Base-by-base conservation (phyloP, 2,329 filamentous ascomycete species). In the Fusarium pseudonygamai region DNA sequence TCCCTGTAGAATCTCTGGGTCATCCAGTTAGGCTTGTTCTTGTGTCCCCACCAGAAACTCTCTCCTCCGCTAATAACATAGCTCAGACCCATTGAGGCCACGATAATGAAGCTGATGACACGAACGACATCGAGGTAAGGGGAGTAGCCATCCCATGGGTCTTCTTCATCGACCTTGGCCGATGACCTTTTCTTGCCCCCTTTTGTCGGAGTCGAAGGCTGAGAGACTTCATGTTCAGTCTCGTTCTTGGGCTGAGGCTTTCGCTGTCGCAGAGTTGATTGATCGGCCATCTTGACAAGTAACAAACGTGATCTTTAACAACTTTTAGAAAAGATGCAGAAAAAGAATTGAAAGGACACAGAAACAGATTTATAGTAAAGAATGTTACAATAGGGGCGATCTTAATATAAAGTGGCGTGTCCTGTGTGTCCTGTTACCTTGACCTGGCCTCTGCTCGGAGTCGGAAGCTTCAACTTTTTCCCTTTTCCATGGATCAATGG, bases 41-140 rank as follows among this genome's bases (percentile, higher is more conserved):
- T 83, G 79, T 87, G 82, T 71, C 85, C 91, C 92, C 93, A 96
- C 64, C 90, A 87, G 72, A 91, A 86, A 66, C 89, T 91, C 79
- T 93, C 89, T 69, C 92, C 92, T 70, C 87, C 86, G 49, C 92
- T 94, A 75, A 93, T 86, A 72, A 95, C 89, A 82, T 95, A 96
- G 83, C 93, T 95, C 61, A 95, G 85, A 24, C 88, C 91, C 77
- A 87, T 89, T 30, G 90, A 93, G 52, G 91, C 88, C 47, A 93
- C 75, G 39, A 92, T 74, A 20, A 95, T 81, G 61, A 93, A 93
- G 37, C 87, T 87, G 50, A 95, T 78, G 36, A 95, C 87, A 37
- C 93, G 91, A 67, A 94, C 82, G 60, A 93, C 81, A 80, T 96
- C 93, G 39, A 94, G 83, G 83, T 83, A 87, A 16, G 83, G 83